Evolutionary conservation across 169 alveolate genomes (phyloP), one percentile per base, ranked within the genome.

Genomic region (Babesia caballi): DNA sequence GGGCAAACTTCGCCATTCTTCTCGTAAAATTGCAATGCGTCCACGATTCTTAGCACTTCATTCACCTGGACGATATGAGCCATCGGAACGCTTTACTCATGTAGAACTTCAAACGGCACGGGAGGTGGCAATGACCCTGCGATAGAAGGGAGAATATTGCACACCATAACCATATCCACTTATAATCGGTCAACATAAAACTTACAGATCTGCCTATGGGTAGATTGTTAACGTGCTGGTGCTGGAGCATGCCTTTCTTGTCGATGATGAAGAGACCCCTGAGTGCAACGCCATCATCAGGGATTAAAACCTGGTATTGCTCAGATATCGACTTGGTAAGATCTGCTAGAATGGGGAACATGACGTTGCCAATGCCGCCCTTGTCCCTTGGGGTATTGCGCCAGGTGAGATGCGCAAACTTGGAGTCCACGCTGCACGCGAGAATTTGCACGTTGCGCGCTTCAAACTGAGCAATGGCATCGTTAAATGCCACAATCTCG

Each of bases 1-100:
- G 99, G 99, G 89, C 99, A 98, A 42, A 97, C 99, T 78, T 97
- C 99, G 49, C 99, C 99, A 85, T 93, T 78, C 82, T 92, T 94
- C 82, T 98, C 99, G 82, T 91, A 91, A 88, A 85, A 94, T 85
- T 96, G 96, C 89, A 96, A 87, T 15, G 99, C 99, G 60, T 98
- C 96, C 32, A 98, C 95, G 46, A 97, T 89, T 82, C 99, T 93
- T 49, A 98, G 56, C 35, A 93, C 94, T 72, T 98, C 99, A 52
- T 95, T 96, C 44, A 72, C 87, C 87, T 78, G 33, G 14, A 15
- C 32, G 35, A 57, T n/a, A n/a, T n/a, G n/a, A n/a, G n/a, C n/a
- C n/a, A n/a, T n/a, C n/a, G n/a, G n/a, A n/a, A n/a, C n/a, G n/a
- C n/a, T n/a, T n/a, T n/a, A n/a, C n/a, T n/a, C n/a, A n/a, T 8